Percentiles rank a stretch among this genome's conserved stretches.
These are phyloP conservation scores for Dothistroma septosporum DNA, from an alignment of 2,329 filamentous ascomycete species.

Conservation along the genomic window DNA sequence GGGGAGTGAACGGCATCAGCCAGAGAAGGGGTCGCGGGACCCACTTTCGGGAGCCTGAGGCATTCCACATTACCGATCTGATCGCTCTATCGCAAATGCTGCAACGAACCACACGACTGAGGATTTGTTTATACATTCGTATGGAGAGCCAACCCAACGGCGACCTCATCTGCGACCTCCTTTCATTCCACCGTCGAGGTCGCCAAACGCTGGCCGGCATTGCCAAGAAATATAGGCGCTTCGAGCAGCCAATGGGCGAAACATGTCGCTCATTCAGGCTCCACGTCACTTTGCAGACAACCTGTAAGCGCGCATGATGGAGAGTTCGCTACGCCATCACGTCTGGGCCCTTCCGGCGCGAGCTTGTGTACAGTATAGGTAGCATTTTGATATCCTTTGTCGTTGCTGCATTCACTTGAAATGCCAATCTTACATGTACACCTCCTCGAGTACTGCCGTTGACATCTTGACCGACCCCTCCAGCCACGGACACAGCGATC, in stretches of 20 bases:
- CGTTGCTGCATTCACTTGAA: background rate
- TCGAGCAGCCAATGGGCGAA: background rate
- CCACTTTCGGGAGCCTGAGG: no score
- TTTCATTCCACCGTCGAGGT: background rate
- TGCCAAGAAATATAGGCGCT: slow-evolving; percentile 4
- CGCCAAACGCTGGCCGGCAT: background rate
- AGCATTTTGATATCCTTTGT: background rate
- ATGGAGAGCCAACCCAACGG: background rate
- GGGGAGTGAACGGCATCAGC: no score
- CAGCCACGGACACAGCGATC: background rate
- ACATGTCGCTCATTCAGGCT: background rate
- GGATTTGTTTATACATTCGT: background rate
- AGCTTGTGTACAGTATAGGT: slow-evolving; percentile 3
- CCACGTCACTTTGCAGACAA: slow-evolving; percentile 4
- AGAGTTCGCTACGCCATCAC: background rate
- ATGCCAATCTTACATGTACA: background rate
- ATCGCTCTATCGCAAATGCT: no score
- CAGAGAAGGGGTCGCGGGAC: no score
- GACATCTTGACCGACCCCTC: background rate
- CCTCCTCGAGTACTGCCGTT: background rate
- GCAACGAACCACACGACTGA: no score
- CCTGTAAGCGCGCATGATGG: background rate
- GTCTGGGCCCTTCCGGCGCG: slow-evolving; percentile 1
- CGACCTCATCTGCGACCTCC: background rate
- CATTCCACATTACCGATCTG: no score